These are phyloP conservation scores for Dryadomyces quercus-mongolicae DNA, from an alignment of 2,329 filamentous ascomycete species.

Conservation along the genomic window DNA sequence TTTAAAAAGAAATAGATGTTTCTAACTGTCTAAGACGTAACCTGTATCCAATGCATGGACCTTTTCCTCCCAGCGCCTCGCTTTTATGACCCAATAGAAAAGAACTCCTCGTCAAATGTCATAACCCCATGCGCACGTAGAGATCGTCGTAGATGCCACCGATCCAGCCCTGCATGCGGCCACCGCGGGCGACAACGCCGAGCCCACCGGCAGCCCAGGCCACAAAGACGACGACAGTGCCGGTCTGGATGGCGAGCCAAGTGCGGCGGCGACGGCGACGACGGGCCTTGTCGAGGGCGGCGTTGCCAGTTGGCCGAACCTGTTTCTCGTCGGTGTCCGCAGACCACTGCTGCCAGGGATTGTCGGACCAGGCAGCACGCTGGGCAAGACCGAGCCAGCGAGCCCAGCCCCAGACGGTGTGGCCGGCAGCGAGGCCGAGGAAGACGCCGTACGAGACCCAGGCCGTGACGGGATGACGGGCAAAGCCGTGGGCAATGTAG, in stretches of 20 bases:
- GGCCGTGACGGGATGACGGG: constrained; percentile 53
- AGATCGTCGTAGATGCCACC: constrained; percentile 69
- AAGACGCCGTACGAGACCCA: constrained; percentile 58
- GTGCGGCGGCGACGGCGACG: constrained; percentile 40
- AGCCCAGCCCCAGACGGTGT: constrained; percentile 78
- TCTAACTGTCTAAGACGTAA: too few relatives aligned
- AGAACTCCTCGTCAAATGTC: neutral
- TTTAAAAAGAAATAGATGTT: too few relatives aligned
- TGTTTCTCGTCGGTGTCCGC: neutral
- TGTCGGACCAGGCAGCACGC: constrained; percentile 35
- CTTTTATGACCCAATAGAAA: neutral
- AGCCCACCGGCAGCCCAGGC: constrained; percentile 77
- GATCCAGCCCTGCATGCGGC: constrained; percentile 63
- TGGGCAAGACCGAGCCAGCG: constrained; percentile 63
- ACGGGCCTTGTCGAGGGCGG: constrained; percentile 30
- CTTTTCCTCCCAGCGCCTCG: too few relatives aligned
- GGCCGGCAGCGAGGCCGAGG: constrained; percentile 55
- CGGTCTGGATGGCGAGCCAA: constrained; percentile 60
- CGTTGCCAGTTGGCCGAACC: constrained; percentile 21
- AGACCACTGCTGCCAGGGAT: constrained; percentile 16
- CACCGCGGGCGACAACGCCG: constrained; percentile 63
- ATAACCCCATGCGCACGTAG: constrained; percentile 22
- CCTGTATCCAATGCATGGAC: too few relatives aligned
- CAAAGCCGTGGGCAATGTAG: constrained; percentile 78
- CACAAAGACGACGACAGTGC: constrained; percentile 42